These are phyloP conservation scores for Anethum foeniculum DNA, from an alignment of 140 eudicot species.

Conservation along the genomic window DNA sequence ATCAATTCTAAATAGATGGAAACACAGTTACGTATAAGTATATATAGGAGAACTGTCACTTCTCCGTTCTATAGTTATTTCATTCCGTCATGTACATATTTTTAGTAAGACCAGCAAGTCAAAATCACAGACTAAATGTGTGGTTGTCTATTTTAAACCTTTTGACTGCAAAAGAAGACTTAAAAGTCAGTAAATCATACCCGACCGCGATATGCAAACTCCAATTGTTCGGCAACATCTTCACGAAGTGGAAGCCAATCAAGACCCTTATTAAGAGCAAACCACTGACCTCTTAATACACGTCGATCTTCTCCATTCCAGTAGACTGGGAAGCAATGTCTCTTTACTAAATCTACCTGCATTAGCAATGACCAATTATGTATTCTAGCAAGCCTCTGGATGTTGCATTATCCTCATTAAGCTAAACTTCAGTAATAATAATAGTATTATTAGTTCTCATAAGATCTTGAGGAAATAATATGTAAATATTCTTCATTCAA, in stretches of 20 bases:
- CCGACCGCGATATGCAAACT: constrained; percentile 79
- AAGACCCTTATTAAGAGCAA: constrained; percentile 89
- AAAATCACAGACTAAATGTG: background rate
- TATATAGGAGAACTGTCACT: background rate
- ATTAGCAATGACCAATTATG: constrained; percentile 3
- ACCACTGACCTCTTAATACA: constrained; percentile 98
- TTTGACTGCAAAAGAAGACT: too few relatives aligned
- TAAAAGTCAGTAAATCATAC: constrained; percentile 23
- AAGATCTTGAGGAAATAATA: background rate
- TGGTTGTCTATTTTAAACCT: background rate
- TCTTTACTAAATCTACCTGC: constrained; percentile 87
- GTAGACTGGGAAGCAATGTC: constrained; percentile 95
- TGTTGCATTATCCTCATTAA: background rate
- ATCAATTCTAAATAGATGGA: background rate
- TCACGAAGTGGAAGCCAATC: constrained; percentile 99
- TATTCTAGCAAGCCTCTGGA: background rate
- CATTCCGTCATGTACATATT: background rate
- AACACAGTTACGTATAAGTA: background rate
- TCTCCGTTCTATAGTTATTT: background rate
- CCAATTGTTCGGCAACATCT: constrained; percentile 95
- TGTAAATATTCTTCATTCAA: background rate
- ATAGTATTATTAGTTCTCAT: too few relatives aligned
- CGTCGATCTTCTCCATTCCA: constrained; percentile 99
- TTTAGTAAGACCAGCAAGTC: background rate
- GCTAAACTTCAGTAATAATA: background rate